Conservation (phyloP, 1,284 basidiomycete genomes). For the Irpex sp. region DNA sequence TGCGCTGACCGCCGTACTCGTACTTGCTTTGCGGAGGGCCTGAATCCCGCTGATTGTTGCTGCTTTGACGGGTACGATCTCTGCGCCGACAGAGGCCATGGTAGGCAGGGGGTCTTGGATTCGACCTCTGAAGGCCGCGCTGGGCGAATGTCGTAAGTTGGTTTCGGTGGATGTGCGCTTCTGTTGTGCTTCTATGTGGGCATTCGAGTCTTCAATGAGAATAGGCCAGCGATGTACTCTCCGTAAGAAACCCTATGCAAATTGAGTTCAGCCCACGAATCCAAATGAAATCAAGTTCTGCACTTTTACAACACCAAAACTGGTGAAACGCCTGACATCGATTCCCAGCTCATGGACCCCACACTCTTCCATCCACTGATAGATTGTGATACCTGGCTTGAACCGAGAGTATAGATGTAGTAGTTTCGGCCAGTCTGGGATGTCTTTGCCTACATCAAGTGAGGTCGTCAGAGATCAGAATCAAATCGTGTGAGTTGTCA, state of each 20-base stretch:
- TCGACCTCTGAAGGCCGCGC: constrained; percentile 13
- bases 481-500: background rate
- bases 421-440: constrained; percentile 81
- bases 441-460: constrained; percentile 3
- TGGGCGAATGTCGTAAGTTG: constrained; percentile 8
- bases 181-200: background rate
- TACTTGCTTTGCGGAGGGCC: constrained; percentile 16
- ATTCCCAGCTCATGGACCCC: constrained; percentile 73
- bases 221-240: constrained; percentile 93
- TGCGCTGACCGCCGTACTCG: background rate
- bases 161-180: background rate
- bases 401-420: constrained; percentile 85
- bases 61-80: constrained; percentile 18
- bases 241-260: constrained; percentile 80
- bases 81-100: constrained; percentile 21
- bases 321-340: constrained; percentile 92
- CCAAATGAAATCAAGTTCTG: background rate
- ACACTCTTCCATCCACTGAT: constrained; percentile 87
- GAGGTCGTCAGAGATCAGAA: background rate
- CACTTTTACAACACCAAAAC: constrained; percentile 97
- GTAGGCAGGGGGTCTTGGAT: constrained; percentile 23
- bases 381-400: constrained; percentile 81
- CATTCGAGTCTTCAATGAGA: constrained; percentile 29
- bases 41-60: constrained; percentile 12
- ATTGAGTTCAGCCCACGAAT: background rate